These are phyloP conservation scores for Rehmannia glutinosa DNA, from an alignment of 257 asterid species.

Conservation along the genomic window DNA sequence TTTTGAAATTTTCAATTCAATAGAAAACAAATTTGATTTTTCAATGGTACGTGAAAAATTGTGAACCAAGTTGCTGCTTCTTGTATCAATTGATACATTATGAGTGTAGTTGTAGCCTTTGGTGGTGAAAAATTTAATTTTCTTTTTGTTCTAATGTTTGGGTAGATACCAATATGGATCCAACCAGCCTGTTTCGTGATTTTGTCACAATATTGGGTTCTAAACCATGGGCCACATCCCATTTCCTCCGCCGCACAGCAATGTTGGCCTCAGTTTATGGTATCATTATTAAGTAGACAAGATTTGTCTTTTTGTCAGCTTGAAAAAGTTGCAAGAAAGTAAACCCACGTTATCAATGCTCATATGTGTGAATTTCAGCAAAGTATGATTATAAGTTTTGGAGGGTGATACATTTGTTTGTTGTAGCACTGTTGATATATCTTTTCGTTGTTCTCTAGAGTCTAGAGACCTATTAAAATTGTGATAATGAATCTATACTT, in stretches of 20 bases:
- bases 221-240: too few species aligned
- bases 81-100: not conserved
- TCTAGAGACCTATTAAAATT: not conserved
- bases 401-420: not conserved
- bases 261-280: too few species aligned
- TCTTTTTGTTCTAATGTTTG: not conserved
- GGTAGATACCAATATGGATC: not conserved
- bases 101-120: not conserved
- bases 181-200: not conserved
- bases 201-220: too few species aligned
- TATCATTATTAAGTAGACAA: not conserved
- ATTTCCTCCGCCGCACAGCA: too few species aligned
- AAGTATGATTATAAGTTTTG: not conserved
- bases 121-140: not conserved
- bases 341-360: not conserved
- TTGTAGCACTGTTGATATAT: not conserved
- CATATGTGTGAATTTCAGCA: not conserved
- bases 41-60: not conserved
- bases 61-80: not conserved
- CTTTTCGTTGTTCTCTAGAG: not conserved
- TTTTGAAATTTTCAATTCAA: not conserved
- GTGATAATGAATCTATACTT: slow-evolving; percentile 3
- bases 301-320: not conserved
- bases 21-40: not conserved
- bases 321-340: not conserved